Percentiles rank a stretch among this genome's conserved stretches.
Evolutionary conservation across 73 alveolate genomes (phyloP).

Genomic region (Symbiodinium pilosum): DNA sequence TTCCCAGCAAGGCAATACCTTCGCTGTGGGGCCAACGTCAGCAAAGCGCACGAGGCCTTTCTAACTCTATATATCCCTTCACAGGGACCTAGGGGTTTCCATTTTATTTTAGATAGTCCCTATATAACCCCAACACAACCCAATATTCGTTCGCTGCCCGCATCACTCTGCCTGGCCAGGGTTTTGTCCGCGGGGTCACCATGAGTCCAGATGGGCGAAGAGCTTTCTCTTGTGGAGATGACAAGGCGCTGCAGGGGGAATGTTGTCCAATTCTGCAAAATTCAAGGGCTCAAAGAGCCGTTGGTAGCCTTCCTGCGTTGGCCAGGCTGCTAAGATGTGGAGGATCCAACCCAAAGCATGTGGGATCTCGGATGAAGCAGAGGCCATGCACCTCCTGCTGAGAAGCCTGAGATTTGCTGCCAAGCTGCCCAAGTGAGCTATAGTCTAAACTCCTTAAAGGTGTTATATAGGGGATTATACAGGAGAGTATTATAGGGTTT

Average conservation of each 20-base stretch:
- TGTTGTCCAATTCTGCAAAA: neutral
- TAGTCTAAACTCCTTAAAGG: neutral
- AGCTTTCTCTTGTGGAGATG: conserved; percentile 96
- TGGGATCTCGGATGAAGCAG: conserved; percentile 58
- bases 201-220: conserved; percentile 93
- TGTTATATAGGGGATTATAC: neutral
- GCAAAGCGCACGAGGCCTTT: conserved; percentile 79
- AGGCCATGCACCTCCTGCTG: too few relatives aligned
- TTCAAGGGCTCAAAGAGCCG: neutral
- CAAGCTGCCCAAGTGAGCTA: too few relatives aligned
- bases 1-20: conserved; percentile 47
- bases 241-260: conserved; percentile 88
- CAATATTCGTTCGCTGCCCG: too few relatives aligned
- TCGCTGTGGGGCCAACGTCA: conserved; percentile 50
- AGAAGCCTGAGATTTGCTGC: too few relatives aligned
- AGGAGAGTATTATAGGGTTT: neutral
- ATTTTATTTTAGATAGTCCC: too few relatives aligned
- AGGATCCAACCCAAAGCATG: conserved; percentile 20
- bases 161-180: neutral
- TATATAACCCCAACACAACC: too few relatives aligned
- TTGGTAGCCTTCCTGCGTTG: neutral
- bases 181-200: conserved; percentile 96
- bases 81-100: too few relatives aligned
- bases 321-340: conserved; percentile 80
- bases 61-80: too few relatives aligned